Percentiles rank a stretch among this genome's conserved stretches.
phyloP scores from a whole-genome alignment of 257 asterid genomes.

The Lycium ferocissimum region DNA sequence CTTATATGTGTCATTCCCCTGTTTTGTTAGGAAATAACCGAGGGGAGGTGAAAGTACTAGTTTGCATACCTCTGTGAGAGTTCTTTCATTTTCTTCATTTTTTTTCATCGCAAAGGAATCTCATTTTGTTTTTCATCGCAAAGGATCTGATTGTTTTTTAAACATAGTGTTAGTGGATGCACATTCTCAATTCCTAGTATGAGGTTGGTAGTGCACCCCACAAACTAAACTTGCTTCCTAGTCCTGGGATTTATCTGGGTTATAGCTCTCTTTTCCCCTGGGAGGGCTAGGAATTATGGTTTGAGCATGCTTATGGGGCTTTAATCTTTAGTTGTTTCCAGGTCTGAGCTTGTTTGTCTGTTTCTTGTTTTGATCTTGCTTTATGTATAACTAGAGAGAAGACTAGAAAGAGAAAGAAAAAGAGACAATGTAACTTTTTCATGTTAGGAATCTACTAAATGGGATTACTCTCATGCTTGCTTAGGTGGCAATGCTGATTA shows the following conservation, averaged over 20 bases:
- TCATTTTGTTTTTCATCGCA: background rate
- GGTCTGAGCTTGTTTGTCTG: background rate
- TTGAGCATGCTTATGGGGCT: conserved; percentile 21
- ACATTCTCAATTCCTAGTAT: background rate
- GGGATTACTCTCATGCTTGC: conserved; percentile 31
- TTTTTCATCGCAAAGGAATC: background rate
- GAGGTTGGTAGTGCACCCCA: background rate
- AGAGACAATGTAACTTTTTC: background rate
- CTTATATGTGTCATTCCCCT: background rate
- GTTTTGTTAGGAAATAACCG: conserved; percentile 14
- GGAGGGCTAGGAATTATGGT: conserved; percentile 20
- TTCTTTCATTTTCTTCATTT: background rate
- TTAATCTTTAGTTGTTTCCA: conserved; percentile 9
- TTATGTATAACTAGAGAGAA: conserved; percentile 6
- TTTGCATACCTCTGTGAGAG: background rate
- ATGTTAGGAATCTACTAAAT: conserved; percentile 14
- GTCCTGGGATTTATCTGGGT: background rate
- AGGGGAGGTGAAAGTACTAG: conserved; percentile 5
- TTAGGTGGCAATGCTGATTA: conserved; percentile 89
- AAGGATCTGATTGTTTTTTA: background rate
- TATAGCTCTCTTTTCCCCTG: background rate
- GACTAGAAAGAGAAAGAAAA: background rate
- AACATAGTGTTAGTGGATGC: background rate
- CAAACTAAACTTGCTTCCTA: background rate
- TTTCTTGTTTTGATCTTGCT: background rate